A percentile compares a stretch with the other conserved stretches of the same genome.
phyloP scores from a whole-genome alignment of 2,329 filamentous ascomycete genomes.

The Pseudogymnoascus sp. region DNA sequence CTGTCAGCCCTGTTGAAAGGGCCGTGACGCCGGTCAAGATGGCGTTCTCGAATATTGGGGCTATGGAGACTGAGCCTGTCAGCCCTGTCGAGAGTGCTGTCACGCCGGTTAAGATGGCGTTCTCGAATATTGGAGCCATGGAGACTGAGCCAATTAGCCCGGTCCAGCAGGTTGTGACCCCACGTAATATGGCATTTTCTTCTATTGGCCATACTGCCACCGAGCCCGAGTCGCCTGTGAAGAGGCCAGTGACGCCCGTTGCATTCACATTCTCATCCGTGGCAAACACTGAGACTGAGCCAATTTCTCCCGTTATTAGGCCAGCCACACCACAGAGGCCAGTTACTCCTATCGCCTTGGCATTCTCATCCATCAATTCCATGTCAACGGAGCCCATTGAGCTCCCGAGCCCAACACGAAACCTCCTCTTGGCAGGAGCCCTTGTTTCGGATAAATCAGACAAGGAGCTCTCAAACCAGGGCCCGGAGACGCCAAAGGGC shows the following conservation, averaged over 20 bases:
- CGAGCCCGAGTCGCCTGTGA: slow-evolving; percentile 24
- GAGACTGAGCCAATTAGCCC: slow-evolving; percentile 30
- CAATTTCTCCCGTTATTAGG: slow-evolving; percentile 28
- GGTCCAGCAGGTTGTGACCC: slow-evolving; percentile 10
- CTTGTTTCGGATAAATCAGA: slow-evolving; percentile 40
- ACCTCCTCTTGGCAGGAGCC: slow-evolving; percentile 22
- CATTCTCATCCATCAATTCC: slow-evolving; percentile 24
- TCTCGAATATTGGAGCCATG: slow-evolving; percentile 35
- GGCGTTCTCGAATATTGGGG: slow-evolving; percentile 32
- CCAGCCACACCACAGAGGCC: slow-evolving; percentile 13
- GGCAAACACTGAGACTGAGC: slow-evolving; percentile 35
- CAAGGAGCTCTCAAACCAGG: slow-evolving; percentile 26
- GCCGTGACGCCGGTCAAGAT: slow-evolving; percentile 12
- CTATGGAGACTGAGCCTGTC: slow-evolving; percentile 35
- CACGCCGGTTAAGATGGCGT: slow-evolving; percentile 14
- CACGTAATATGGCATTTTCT: slow-evolving; percentile 25
- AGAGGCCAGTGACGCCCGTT: slow-evolving; percentile 12
- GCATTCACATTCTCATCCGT: slow-evolving; percentile 33
- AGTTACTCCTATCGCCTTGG: slow-evolving; percentile 18
- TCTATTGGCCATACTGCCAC: slow-evolving; percentile 23
- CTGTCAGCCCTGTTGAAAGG: slow-evolving; percentile 11
- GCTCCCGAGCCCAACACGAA: slow-evolving; percentile 25
- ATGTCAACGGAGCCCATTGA: slow-evolving; percentile 25
- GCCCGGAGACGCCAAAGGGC: slow-evolving; percentile 34
- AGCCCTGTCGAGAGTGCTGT: slow-evolving; percentile 21